A percentile compares a stretch with the other conserved stretches of the same genome.
Evolutionary conservation across 306 rosid genomes (phyloP).

Genomic region (Morella rubra): DNA sequence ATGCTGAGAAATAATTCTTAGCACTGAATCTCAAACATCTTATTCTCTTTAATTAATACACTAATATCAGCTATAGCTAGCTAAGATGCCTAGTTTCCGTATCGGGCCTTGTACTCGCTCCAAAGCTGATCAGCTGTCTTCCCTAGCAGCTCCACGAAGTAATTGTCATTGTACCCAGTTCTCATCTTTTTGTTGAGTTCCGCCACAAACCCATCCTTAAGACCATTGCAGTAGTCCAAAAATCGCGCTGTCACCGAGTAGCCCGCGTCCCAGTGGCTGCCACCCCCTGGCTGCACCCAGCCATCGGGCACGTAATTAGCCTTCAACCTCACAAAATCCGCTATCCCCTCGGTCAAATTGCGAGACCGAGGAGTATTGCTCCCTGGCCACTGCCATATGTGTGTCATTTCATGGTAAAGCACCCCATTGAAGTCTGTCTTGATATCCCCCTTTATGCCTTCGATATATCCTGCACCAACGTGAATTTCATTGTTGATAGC

Average conservation of each 20-base stretch:
- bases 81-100: constrained; percentile 2
- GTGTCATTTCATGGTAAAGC: constrained; percentile 49
- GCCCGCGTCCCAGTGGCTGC: constrained; percentile 38
- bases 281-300: constrained; percentile 29
- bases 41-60: not conserved
- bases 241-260: constrained; percentile 41
- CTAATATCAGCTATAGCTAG: not conserved
- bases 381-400: constrained; percentile 38
- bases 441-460: not conserved
- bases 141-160: constrained; percentile 42
- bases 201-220: constrained; percentile 47
- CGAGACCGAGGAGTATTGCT: not conserved
- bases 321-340: constrained; percentile 47
- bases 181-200: constrained; percentile 46
- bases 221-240: constrained; percentile 35
- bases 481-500: constrained; percentile 43
- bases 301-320: constrained; percentile 20
- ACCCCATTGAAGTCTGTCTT: constrained; percentile 34
- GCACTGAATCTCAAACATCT: not conserved
- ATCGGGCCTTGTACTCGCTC: constrained; percentile 48
- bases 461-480: constrained; percentile 27
- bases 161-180: constrained; percentile 30
- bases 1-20: not conserved
- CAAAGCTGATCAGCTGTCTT: constrained; percentile 46
- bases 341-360: constrained; percentile 38